Evolutionary conservation across 176 grass and related monocot genomes (phyloP), one percentile per base, ranked within the genome.

Genomic region (Thinopyrum elongatum): DNA sequence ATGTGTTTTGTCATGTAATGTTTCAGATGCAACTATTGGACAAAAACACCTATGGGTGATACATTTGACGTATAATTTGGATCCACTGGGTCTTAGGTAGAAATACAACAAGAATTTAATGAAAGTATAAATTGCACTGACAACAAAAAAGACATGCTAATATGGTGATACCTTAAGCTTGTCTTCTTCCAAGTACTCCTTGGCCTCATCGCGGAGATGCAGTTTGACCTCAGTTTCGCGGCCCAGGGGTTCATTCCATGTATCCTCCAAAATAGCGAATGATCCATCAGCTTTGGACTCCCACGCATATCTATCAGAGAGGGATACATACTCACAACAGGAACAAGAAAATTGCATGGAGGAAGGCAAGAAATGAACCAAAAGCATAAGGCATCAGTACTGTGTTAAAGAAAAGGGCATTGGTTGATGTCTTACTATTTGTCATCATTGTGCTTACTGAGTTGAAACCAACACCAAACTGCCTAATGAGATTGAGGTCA

Each of bases 361-460:
- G n/a, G n/a, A n/a, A n/a, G n/a, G n/a, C n/a, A n/a, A n/a, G 34
- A 5, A 57, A 68, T 73, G 22, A 11, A 46, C 11, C 8, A 36
- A 47, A 29, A 67, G 30, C 19, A 76, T 8, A 70, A 75, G 39
- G 16, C 21, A 47, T 46, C 26, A 30, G 12, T 35, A 27, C 0
- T 62, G 19, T 33, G 29, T 64, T 16, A 9, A 28, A 75, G 34
- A 47, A 9, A 67, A 71, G 22, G 16, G 1, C 17, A 75, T 1
- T 27, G n/a, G 46, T 38, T 22, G n/a, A 36, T 34, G 6, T 33
- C 95, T 83, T 94, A 98, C 95, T 98, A 93, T 88, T 92, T 92
- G 89, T 98, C 95, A 79, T 98, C 95, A 66, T 95, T 98, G 88
- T 98, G 95, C 86, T 98, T 26, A 98, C 95, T 58, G 95, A 98